Conservation (phyloP, 2,329 filamentous ascomycete species). For the Aspergillus sojae region DNA sequence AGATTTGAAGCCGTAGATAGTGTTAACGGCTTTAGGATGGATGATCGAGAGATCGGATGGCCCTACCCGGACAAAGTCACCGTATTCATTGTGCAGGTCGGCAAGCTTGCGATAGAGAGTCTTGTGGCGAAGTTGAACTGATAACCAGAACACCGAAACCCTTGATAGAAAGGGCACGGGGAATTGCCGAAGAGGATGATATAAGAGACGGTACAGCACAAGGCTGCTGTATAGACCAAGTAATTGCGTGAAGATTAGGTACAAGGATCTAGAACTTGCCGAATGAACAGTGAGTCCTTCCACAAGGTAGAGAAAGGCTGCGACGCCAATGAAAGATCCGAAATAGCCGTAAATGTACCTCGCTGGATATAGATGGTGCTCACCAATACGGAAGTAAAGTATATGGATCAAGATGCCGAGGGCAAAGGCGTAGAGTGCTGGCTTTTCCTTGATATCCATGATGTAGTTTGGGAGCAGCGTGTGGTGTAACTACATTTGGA, state of each 20-base stretch:
- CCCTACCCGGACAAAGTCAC: slow-evolving; percentile 1
- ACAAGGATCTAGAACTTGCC: background rate
- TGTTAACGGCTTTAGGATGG: background rate
- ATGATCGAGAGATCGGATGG: background rate
- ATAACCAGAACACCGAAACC: background rate
- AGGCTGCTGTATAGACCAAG: slow-evolving; percentile 2
- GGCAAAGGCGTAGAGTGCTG: background rate
- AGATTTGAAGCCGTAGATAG: background rate
- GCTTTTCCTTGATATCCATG: background rate
- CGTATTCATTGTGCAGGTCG: background rate
- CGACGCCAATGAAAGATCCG: background rate
- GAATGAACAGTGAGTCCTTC: background rate
- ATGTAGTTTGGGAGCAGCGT: background rate
- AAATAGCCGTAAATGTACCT: background rate
- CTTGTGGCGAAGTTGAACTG: background rate
- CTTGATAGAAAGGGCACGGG: background rate
- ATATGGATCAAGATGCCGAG: background rate
- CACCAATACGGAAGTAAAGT: background rate
- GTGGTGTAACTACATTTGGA: too few species aligned
- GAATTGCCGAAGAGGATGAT: background rate
- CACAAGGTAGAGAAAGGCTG: background rate
- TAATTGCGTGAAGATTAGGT: background rate
- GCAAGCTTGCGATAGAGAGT: background rate
- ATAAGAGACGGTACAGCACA: background rate
- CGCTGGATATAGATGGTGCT: slow-evolving; percentile 2